Evolutionary conservation across 2,329 filamentous ascomycete species (phyloP).

Genomic region (Furcasterigmium sp.): DNA sequence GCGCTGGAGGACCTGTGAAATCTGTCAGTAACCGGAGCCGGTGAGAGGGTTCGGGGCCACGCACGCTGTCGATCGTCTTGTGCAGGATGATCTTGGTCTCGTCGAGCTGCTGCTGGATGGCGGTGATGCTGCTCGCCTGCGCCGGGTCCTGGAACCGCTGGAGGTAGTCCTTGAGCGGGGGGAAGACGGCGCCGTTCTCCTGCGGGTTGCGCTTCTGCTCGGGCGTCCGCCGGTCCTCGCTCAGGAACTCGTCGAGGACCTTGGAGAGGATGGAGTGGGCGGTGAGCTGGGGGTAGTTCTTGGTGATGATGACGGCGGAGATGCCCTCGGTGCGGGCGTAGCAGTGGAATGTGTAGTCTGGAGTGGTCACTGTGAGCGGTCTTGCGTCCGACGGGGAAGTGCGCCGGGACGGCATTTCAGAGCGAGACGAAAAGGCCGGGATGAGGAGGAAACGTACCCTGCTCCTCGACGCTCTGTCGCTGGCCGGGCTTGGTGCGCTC

Average conservation of each 20-base stretch:
- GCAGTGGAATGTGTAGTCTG: slow-evolving; percentile 69
- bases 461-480: slow-evolving; percentile 79
- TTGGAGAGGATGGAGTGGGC: not conserved
- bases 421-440: not conserved
- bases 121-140: slow-evolving; percentile 86
- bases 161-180: slow-evolving; percentile 73
- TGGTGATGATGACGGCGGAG: not conserved
- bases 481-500: slow-evolving; percentile 78
- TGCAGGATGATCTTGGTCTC: slow-evolving; percentile 97
- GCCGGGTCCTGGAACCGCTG: slow-evolving; percentile 76
- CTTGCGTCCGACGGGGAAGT: not conserved
- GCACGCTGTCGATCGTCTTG: slow-evolving; percentile 85
- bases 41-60: not conserved
- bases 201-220: not conserved
- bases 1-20: slow-evolving; percentile 57
- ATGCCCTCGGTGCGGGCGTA: slow-evolving; percentile 67
- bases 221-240: slow-evolving; percentile 1
- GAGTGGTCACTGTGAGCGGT: slow-evolving; percentile 13
- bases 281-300: slow-evolving; percentile 1
- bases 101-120: slow-evolving; percentile 94
- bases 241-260: not conserved
- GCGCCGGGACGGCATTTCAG: not conserved
- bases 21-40: not conserved
- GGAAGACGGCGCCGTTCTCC: slow-evolving; percentile 39
- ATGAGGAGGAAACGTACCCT: slow-evolving; percentile 46